Evolutionary conservation across 768 basidiomycete species (phyloP).

Genomic region (Boletellus emodensis): DNA sequence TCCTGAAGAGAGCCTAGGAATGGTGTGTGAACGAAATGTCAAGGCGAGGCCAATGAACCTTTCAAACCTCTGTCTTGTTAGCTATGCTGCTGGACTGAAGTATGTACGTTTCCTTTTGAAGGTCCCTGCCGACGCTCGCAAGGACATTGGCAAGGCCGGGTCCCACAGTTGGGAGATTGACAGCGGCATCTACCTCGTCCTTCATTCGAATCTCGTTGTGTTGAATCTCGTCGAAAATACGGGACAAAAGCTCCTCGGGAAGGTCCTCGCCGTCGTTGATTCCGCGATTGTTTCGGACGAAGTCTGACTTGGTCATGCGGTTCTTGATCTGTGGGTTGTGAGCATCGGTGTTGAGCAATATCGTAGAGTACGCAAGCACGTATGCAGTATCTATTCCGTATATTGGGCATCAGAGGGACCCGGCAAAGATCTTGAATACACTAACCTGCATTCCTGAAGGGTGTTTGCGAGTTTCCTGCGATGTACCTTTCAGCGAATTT

Average conservation of each 20-base stretch:
- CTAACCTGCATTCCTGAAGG: slow-evolving; percentile 92
- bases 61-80: slow-evolving; percentile 84
- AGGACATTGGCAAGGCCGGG: slow-evolving; percentile 80
- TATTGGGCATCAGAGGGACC: slow-evolving; percentile 5
- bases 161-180: slow-evolving; percentile 39
- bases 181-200: slow-evolving; percentile 78
- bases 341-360: slow-evolving; percentile 96
- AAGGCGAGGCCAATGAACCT: background rate
- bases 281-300: slow-evolving; percentile 91
- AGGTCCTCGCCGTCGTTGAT: slow-evolving; percentile 91
- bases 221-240: slow-evolving; percentile 88
- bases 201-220: slow-evolving; percentile 97
- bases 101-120: slow-evolving; percentile 94
- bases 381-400: slow-evolving; percentile 75
- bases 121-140: slow-evolving; percentile 86
- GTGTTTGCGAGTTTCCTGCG: slow-evolving; percentile 75
- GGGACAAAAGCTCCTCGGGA: slow-evolving; percentile 75
- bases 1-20: slow-evolving; percentile 79
- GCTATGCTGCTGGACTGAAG: slow-evolving; percentile 96
- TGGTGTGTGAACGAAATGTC: background rate
- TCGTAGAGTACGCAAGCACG: slow-evolving; percentile 90
- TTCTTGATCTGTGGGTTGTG: slow-evolving; percentile 93
- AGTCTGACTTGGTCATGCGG: slow-evolving; percentile 90
- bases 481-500: slow-evolving; percentile 98
- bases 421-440: slow-evolving; percentile 5